Percentiles rank a stretch among this genome's conserved stretches.
Conservation (phyloP, 169 alveolate species). For the Cyclospora cayetanensis region DNA sequence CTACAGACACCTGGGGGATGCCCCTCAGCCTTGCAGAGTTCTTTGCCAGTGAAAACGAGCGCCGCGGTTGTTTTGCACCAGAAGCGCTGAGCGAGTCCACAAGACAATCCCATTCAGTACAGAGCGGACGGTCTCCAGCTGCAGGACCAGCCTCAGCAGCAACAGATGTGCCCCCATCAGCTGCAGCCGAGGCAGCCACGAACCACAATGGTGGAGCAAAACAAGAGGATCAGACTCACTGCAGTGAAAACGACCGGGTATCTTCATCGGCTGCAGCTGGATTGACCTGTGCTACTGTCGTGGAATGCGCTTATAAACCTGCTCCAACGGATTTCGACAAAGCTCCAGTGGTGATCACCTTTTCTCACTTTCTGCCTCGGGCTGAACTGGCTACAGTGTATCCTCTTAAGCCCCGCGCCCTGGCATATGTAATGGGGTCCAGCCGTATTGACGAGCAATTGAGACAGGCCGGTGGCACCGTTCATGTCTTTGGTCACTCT, state of each 20-base stretch:
- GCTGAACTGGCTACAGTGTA: conserved; percentile 58
- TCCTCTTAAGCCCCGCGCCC: conserved; percentile 38
- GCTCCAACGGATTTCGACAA: not conserved
- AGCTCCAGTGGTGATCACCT: conserved; percentile 31
- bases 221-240: too few species aligned
- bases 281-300: not conserved
- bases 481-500: conserved; percentile 60
- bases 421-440: conserved; percentile 63
- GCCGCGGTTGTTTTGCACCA: conserved; percentile 26
- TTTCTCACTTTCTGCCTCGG: conserved; percentile 63
- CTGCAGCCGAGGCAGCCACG: not conserved
- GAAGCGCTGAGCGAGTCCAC: not conserved
- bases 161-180: not conserved
- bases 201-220: not conserved
- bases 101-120: not conserved
- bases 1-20: conserved; percentile 60
- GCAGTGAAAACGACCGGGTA: not conserved
- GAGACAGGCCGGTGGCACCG: conserved; percentile 38
- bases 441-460: conserved; percentile 61
- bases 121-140: not conserved
- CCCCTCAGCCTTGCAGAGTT: conserved; percentile 60
- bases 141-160: not conserved
- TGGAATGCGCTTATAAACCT: not conserved
- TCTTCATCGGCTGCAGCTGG: not conserved
- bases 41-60: conserved; percentile 51